Evolutionary conservation across 352 stramenopile species (phyloP).

Genomic region (Pythium myriotylum): DNA sequence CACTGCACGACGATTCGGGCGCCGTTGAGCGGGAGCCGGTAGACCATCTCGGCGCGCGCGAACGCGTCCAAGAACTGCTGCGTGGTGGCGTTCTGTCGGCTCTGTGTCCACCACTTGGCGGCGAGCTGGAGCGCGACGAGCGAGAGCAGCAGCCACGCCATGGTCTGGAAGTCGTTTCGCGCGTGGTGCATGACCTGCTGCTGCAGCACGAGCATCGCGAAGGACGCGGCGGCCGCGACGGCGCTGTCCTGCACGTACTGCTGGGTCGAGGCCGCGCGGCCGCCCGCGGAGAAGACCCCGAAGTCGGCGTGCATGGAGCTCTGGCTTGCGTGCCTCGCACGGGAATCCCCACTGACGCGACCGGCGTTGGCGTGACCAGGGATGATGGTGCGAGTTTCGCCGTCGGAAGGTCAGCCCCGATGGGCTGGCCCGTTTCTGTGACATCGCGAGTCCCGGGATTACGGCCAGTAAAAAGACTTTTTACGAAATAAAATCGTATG

Average conservation of each 20-base stretch:
- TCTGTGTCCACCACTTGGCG: constrained; percentile 25
- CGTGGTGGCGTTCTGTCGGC: constrained; percentile 29
- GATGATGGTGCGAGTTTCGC: constrained; percentile 7
- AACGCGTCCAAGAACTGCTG: constrained; percentile 23
- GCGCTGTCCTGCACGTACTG: constrained; percentile 31
- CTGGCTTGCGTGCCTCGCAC: neutral
- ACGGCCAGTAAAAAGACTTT: neutral
- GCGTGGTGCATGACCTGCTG: constrained; percentile 35
- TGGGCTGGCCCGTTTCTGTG: neutral
- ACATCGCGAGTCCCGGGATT: neutral
- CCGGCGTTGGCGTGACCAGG: too few relatives aligned
- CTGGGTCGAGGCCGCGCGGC: constrained; percentile 16
- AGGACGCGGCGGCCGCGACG: constrained; percentile 24
- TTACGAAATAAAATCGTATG: constrained; percentile 1
- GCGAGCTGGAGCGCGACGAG: constrained; percentile 18
- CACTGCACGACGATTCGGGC: constrained; percentile 43
- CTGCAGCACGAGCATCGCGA: constrained; percentile 34
- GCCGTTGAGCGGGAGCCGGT: constrained; percentile 37
- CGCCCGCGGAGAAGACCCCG: constrained; percentile 19
- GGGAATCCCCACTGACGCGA: constrained; percentile 12
- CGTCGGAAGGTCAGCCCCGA: neutral
- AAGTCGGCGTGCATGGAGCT: constrained; percentile 21
- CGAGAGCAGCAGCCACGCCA: constrained; percentile 30
- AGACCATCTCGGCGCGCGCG: constrained; percentile 16
- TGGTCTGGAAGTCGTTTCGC: constrained; percentile 35